Conservation (phyloP, 2,329 filamentous ascomycete genomes). For the Phyllosticta citrichinensis region DNA sequence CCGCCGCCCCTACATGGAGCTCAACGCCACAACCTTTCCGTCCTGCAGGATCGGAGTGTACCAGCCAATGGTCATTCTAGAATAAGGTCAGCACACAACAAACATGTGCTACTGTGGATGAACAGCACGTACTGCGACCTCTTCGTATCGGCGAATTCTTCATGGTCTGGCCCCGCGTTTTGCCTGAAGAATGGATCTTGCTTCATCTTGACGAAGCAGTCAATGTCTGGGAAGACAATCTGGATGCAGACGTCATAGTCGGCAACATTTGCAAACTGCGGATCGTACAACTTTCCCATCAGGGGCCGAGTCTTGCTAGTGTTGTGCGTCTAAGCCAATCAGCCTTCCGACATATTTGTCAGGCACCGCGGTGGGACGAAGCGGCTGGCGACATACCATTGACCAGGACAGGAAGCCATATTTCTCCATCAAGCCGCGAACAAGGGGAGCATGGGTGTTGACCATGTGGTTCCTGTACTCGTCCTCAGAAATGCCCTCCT, state of each 20-base stretch:
- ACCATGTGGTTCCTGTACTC: conserved; percentile 40
- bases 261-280: conserved; percentile 39
- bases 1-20: neutral
- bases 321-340: neutral
- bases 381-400: conserved; percentile 20
- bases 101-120: neutral
- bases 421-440: conserved; percentile 39
- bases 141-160: conserved; percentile 42
- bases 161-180: conserved; percentile 36
- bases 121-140: conserved; percentile 10
- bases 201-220: conserved; percentile 41
- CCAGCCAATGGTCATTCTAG: neutral
- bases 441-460: conserved; percentile 37
- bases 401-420: conserved; percentile 41
- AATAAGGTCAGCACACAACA: neutral
- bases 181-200: conserved; percentile 40
- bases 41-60: neutral
- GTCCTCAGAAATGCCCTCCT: conserved; percentile 39
- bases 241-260: conserved; percentile 44
- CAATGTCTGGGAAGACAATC: conserved; percentile 35
- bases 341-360: neutral
- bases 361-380: neutral
- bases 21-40: neutral
- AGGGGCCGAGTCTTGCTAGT: neutral
- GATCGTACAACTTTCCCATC: conserved; percentile 29